Evolutionary conservation across 495 filamentous ascomycete species (phyloP), one percentile per base, ranked within the genome.

Genomic region (Chaetomium cochliodes): DNA sequence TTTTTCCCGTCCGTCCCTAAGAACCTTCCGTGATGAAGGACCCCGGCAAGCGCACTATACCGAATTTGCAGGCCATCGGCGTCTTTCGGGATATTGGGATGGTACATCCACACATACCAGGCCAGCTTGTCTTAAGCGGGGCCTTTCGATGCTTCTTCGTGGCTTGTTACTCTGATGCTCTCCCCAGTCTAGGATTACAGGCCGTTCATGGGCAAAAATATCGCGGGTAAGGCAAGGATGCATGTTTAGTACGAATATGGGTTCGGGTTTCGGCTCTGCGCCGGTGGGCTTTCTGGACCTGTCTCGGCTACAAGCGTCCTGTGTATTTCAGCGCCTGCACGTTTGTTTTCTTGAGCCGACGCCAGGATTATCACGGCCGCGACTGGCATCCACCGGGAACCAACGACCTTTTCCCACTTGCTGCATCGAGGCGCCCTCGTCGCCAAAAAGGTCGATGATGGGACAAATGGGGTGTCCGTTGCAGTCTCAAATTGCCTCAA

Each of bases 1-100:
- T 78, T 85, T 20, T 97, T 97, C 63, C 93, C 93, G 8, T 89
- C 89, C 60, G 93, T 94, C 23, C 93, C 93, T 18, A 88, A 84
- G 58, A 81, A 82, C 26, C 80, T 86, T 18, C 82, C 86, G n/a
- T 87, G 69, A 81, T 68, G 60, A 58, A n/a, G 23, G 28, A 39
- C 12, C 41, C 39, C 23, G 22, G 22, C 30, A 9, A 47, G 13
- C 13, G 3, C 23, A 30, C 33, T 12, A 44, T 12, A 23, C 12
- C 20, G 46, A 50, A 50, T 11, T 5, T 23, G 8, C 18, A 22
- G n/a, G 33, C 30, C 30, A 7, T 33, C 30, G 30, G 30, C 33
- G 9, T 37, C 33, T 37, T 37, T 8, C 33, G 3, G 30, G 33
- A 30, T 6, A 30, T 6, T 30, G 28, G 28, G 28, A n/a, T n/a